phyloP scores from a whole-genome alignment of 345 rosid species.

The Lepidium africanum region DNA sequence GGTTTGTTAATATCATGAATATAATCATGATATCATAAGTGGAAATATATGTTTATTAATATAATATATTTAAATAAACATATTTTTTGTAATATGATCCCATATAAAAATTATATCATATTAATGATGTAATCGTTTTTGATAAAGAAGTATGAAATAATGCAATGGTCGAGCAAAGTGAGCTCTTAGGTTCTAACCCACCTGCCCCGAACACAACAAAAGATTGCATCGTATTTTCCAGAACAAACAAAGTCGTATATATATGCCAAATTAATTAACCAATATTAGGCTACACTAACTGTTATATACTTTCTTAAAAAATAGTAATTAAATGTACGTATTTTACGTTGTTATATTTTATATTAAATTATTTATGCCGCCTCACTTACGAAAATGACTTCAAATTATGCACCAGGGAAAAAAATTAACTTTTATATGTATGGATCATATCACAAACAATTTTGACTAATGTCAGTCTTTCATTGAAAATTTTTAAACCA shows the following conservation, averaged over 20 bases:
- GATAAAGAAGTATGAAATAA: background rate
- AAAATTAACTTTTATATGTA: background rate
- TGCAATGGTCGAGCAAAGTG: slow-evolving; percentile 8
- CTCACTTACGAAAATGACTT: slow-evolving; percentile 17
- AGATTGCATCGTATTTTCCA: background rate
- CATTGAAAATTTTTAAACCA: background rate
- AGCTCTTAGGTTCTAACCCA: background rate
- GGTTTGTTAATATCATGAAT: too few species aligned
- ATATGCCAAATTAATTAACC: slow-evolving; percentile 14
- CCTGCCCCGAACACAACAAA: slow-evolving; percentile 4
- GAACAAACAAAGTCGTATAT: background rate
- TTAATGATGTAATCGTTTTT: background rate
- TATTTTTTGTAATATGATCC: too few species aligned
- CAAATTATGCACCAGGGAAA: background rate
- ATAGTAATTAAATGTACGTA: background rate
- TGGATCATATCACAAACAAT: slow-evolving; percentile 1
- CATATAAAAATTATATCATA: background rate
- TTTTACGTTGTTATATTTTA: background rate
- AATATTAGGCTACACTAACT: background rate
- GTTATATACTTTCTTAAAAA: background rate
- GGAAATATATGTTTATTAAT: background rate
- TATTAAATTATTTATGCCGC: background rate
- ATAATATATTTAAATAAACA: too few species aligned
- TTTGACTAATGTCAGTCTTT: background rate
- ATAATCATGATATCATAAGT: too few species aligned